These are phyloP conservation scores for Isoetes taiwanensis DNA, from an alignment of 75 land plant genomes.

Conservation along the genomic window DNA sequence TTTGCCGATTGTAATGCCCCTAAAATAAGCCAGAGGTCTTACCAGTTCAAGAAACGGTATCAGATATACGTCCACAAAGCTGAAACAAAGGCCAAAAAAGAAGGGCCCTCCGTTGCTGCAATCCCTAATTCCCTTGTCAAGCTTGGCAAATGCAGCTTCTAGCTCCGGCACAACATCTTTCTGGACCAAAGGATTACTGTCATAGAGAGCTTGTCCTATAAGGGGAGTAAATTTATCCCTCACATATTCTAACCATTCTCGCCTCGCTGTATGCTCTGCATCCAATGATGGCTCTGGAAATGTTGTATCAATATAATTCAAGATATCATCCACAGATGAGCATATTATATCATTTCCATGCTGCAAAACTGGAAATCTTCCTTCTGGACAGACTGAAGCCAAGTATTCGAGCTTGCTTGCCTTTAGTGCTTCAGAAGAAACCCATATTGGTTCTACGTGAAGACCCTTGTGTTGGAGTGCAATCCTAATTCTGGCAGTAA, in stretches of 20 bases:
- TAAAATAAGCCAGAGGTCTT: conserved; percentile 16
- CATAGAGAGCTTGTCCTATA: conserved; percentile 16
- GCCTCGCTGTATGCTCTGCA: conserved; percentile 5
- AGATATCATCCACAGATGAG: conserved; percentile 39
- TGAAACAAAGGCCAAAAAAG: conserved; percentile 28
- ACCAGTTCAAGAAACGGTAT: conserved; percentile 28
- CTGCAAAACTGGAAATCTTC: conserved; percentile 27
- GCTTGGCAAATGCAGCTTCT: conserved; percentile 18
- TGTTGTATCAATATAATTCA: conserved; percentile 35
- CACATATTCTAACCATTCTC: conserved; percentile 29
- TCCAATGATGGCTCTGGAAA: conserved; percentile 34
- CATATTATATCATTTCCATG: conserved; percentile 28
- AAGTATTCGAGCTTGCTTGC: too few species aligned
- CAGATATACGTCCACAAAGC: conserved; percentile 35
- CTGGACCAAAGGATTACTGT: conserved; percentile 18
- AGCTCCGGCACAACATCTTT: conserved; percentile 11
- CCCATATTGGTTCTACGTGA: too few species aligned
- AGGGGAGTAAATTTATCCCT: conserved; percentile 32
- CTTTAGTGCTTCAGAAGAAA: too few species aligned
- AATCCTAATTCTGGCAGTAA: conserved; percentile 41
- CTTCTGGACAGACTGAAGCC: conserved; percentile 15
- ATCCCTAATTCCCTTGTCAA: conserved; percentile 22
- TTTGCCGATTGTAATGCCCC: conserved; percentile 25
- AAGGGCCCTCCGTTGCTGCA: conserved; percentile 18
- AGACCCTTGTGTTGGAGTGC: conserved; percentile 58